Percentiles rank a stretch among this genome's conserved stretches.
Evolutionary conservation across 768 basidiomycete genomes (phyloP).

Genomic region (Rhizopogon roseolus): DNA sequence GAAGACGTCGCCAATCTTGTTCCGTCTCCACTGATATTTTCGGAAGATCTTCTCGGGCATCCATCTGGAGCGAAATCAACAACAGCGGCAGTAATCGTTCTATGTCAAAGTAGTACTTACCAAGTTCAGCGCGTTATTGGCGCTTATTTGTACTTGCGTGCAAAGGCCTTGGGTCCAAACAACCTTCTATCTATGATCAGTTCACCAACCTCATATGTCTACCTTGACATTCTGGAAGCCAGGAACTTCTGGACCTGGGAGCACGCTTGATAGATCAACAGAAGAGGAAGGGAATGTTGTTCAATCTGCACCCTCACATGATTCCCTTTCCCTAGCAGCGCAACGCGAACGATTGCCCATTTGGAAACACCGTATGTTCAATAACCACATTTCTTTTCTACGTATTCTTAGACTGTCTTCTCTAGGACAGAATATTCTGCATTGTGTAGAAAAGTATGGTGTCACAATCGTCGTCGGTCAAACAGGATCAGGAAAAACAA

Average conservation of each 20-base stretch:
- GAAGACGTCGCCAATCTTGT: conserved; percentile 62
- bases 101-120: neutral
- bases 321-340: conserved; percentile 58
- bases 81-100: neutral
- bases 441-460: conserved; percentile 78
- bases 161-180: conserved; percentile 1
- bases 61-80: no score
- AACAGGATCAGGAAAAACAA: conserved; percentile 97
- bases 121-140: neutral
- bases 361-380: conserved; percentile 72
- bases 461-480: conserved; percentile 90
- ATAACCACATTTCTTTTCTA: neutral
- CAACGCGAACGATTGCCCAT: conserved; percentile 87
- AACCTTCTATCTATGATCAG: neutral
- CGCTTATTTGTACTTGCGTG: conserved; percentile 1
- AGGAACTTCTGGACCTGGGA: conserved; percentile 79
- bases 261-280: conserved; percentile 78
- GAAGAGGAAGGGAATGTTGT: conserved; percentile 72
- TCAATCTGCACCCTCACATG: conserved; percentile 53
- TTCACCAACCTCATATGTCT: conserved; percentile 28
- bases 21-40: conserved; percentile 63
- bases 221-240: conserved; percentile 86
- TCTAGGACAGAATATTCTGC: conserved; percentile 73
- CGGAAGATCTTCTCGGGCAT: conserved; percentile 38
- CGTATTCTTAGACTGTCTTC: neutral